These are phyloP conservation scores for Paraphoma sp. DNA, from an alignment of 2,329 filamentous ascomycete species.

Conservation along the genomic window DNA sequence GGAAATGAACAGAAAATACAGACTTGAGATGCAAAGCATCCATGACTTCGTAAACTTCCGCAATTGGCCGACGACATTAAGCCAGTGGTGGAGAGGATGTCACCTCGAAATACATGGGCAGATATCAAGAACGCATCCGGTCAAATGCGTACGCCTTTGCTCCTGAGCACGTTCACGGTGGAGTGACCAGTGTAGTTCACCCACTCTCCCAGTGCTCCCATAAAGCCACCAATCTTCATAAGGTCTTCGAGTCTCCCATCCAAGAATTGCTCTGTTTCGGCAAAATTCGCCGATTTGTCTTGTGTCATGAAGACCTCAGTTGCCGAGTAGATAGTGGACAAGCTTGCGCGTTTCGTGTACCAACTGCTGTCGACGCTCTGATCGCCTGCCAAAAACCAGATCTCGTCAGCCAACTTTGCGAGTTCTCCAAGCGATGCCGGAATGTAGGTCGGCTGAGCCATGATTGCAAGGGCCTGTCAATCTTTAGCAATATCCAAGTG, in stretches of 20 bases:
- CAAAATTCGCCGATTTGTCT: constrained; percentile 75
- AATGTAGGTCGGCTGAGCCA: constrained; percentile 83
- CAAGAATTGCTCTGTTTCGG: constrained; percentile 81
- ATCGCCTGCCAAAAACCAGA: constrained; percentile 87
- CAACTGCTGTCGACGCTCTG: constrained; percentile 81
- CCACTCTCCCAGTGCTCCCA: constrained; percentile 75
- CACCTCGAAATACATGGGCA: too few relatives aligned
- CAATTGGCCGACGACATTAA: background rate
- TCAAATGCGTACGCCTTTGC: constrained; percentile 83
- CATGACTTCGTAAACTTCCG: too few relatives aligned
- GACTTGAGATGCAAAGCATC: too few relatives aligned
- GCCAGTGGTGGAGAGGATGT: background rate
- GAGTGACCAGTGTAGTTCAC: constrained; percentile 80
- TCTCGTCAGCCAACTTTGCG: constrained; percentile 84
- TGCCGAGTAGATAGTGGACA: constrained; percentile 72
- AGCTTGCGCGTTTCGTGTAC: constrained; percentile 76
- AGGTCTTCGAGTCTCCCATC: constrained; percentile 76
- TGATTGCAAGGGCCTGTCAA: constrained; percentile 79
- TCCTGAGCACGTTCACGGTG: constrained; percentile 81
- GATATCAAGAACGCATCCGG: background rate
- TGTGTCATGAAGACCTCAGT: constrained; percentile 94
- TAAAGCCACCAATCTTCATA: constrained; percentile 65
- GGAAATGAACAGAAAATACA: background rate
- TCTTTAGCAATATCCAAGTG: background rate
- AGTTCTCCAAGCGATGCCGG: constrained; percentile 80